These are phyloP conservation scores for Sordariomycetes sp. DNA, from an alignment of 2,329 filamentous ascomycete species.

Conservation along the genomic window DNA sequence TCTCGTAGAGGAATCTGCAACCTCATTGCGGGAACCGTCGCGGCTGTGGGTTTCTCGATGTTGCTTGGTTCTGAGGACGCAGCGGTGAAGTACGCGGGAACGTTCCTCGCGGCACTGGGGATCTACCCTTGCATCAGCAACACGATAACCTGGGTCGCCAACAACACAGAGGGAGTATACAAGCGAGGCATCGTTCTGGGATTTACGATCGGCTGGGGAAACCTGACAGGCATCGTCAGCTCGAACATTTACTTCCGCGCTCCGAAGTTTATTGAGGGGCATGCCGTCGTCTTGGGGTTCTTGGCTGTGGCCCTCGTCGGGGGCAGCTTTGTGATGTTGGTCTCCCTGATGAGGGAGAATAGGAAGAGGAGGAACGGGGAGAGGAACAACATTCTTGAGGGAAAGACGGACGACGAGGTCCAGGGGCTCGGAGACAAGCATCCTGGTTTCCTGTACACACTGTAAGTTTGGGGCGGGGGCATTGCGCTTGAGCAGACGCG, in stretches of 20 bases:
- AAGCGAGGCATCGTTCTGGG: slow-evolving; percentile 66
- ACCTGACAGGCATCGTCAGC: slow-evolving; percentile 60
- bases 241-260: slow-evolving; percentile 50
- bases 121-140: slow-evolving; percentile 65
- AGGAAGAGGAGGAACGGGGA: slow-evolving; percentile 41
- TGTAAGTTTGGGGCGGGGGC: slow-evolving; percentile 9
- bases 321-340: slow-evolving; percentile 51
- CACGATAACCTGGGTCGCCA: slow-evolving; percentile 60
- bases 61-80: slow-evolving; percentile 43
- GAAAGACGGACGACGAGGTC: slow-evolving; percentile 43
- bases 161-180: slow-evolving; percentile 49
- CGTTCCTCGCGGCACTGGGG: slow-evolving; percentile 58
- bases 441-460: slow-evolving; percentile 22
- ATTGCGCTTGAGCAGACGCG: background rate
- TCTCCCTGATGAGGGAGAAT: slow-evolving; percentile 50
- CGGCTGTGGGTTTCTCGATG: slow-evolving; percentile 57
- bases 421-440: slow-evolving; percentile 45
- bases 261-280: slow-evolving; percentile 33
- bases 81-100: slow-evolving; percentile 54
- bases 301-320: slow-evolving; percentile 51
- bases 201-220: slow-evolving; percentile 69
- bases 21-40: slow-evolving; percentile 48
- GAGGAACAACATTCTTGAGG: slow-evolving; percentile 43
- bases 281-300: slow-evolving; percentile 54
- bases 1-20: slow-evolving; percentile 56